Evolutionary conservation across 257 asterid species (phyloP).

Genomic region (Nemophila menziesii): DNA sequence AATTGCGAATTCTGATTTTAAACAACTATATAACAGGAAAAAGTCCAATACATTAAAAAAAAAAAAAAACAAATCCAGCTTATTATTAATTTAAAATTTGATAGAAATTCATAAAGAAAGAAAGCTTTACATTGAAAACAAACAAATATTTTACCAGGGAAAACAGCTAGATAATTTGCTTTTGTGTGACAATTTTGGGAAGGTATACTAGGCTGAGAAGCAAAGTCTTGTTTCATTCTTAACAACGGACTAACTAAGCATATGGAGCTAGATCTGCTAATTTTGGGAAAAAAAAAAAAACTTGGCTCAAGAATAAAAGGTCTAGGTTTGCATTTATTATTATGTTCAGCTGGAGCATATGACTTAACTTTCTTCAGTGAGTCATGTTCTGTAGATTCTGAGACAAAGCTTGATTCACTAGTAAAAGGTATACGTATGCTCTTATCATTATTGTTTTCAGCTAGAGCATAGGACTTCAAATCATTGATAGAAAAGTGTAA

Average conservation of each 20-base stretch:
- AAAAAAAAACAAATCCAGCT: too few species aligned
- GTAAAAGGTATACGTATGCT: too few species aligned
- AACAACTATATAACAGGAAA: neutral
- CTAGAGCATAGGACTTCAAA: too few species aligned
- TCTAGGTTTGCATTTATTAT: conserved; percentile 20
- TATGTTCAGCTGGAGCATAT: conserved; percentile 17
- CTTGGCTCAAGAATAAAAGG: conserved; percentile 63
- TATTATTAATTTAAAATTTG: too few species aligned
- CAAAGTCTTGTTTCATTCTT: conserved; percentile 30
- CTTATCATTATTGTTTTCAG: too few species aligned
- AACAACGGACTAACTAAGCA: conserved; percentile 42
- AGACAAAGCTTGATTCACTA: conserved; percentile 4
- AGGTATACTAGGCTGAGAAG: conserved; percentile 48
- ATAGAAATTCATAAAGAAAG: neutral
- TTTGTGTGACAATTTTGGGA: conserved; percentile 27
- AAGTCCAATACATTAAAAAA: too few species aligned
- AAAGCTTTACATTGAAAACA: neutral
- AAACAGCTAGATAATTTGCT: too few species aligned
- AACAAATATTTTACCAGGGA: neutral
- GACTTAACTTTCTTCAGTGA: conserved; percentile 31
- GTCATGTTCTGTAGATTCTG: too few species aligned
- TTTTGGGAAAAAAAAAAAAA: conserved; percentile 65
- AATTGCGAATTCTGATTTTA: too few species aligned
- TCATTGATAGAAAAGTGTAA: too few species aligned
- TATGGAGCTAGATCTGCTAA: conserved; percentile 56